A percentile compares a stretch with the other conserved stretches of the same genome.
phyloP scores from a whole-genome alignment of 352 stramenopile genomes.

The Globisporangium ultimum region DNA sequence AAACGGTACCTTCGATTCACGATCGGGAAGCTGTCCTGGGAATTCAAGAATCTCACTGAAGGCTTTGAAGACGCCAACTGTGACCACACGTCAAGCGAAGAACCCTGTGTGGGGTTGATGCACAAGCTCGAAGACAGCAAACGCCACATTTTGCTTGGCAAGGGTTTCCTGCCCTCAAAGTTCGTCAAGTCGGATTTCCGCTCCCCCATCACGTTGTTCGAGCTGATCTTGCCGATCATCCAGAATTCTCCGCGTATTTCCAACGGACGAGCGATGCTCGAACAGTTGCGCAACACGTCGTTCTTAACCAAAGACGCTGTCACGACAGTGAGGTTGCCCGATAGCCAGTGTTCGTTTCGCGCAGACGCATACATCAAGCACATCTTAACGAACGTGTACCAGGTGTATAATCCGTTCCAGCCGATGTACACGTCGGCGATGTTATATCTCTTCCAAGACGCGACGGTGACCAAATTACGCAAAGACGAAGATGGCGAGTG shows the following conservation, averaged over 20 bases:
- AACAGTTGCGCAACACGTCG: background rate
- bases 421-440: constrained; percentile 42
- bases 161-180: background rate
- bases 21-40: constrained; percentile 40
- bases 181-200: constrained; percentile 12
- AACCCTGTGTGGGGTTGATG: constrained; percentile 27
- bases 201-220: constrained; percentile 13
- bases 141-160: constrained; percentile 14
- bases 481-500: background rate
- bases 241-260: constrained; percentile 9
- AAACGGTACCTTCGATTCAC: constrained; percentile 24
- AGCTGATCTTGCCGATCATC: constrained; percentile 10
- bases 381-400: constrained; percentile 24
- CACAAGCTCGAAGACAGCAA: constrained; percentile 12
- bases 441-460: constrained; percentile 54
- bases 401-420: constrained; percentile 17
- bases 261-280: constrained; percentile 6
- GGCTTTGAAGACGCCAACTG: constrained; percentile 17
- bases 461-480: constrained; percentile 25
- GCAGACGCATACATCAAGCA: constrained; percentile 37
- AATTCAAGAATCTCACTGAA: constrained; percentile 19
- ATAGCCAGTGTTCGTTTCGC: constrained; percentile 12
- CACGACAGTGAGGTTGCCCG: background rate
- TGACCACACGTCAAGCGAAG: background rate
- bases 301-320: background rate